Percentiles rank a stretch among this genome's conserved stretches.
Evolutionary conservation across 2,329 filamentous ascomycete species (phyloP).

Genomic region (Trichoderma harzianum): DNA sequence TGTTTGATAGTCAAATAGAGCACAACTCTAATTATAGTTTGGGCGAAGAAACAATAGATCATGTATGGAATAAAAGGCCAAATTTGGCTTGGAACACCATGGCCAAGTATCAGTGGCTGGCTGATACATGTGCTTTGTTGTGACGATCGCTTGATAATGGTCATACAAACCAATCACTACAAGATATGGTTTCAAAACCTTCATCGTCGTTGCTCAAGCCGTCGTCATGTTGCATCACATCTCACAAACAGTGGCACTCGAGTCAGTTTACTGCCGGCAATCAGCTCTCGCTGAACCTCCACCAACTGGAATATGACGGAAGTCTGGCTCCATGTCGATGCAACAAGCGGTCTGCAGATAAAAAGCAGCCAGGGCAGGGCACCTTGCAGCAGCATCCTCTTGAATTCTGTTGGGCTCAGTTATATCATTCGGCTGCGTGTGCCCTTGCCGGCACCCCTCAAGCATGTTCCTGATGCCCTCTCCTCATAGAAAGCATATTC

Average conservation of each 20-base stretch:
- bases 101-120: background rate
- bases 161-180: background rate
- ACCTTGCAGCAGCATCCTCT: background rate
- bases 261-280: background rate
- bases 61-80: background rate
- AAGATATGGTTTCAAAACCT: background rate
- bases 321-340: background rate
- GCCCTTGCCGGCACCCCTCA: background rate
- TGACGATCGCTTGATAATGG: background rate
- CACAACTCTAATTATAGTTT: background rate
- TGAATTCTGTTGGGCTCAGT: constrained; percentile 9
- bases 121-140: background rate
- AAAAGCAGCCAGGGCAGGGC: background rate
- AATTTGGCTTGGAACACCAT: background rate
- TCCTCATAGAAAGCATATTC: background rate
- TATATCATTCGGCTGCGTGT: background rate
- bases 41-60: background rate
- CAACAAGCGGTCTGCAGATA: constrained; percentile 16
- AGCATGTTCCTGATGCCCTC: background rate
- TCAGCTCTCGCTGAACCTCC: background rate
- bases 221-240: background rate
- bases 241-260: background rate
- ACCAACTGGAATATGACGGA: background rate
- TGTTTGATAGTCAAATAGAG: background rate
- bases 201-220: background rate